Evolutionary conservation across 2,329 filamentous ascomycete species (phyloP).

Genomic region (Alternaria rosae): DNA sequence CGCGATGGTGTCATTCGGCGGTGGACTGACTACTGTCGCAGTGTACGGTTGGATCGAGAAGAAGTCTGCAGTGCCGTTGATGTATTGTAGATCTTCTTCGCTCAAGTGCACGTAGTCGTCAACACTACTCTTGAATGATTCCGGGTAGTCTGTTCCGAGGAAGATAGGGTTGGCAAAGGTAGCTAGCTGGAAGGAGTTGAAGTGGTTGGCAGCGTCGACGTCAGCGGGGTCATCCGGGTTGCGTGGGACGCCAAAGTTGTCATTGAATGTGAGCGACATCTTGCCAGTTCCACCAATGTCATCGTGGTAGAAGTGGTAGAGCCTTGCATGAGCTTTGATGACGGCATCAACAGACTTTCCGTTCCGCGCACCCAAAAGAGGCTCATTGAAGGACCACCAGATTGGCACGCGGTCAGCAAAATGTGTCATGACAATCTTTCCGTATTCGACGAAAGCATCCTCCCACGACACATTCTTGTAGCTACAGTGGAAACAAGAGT

Average conservation of each 20-base stretch:
- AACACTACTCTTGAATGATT: conserved; percentile 51
- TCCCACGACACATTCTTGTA: conserved; percentile 56
- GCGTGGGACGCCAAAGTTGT: conserved; percentile 49
- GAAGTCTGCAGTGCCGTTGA: conserved; percentile 60
- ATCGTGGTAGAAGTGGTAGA: conserved; percentile 63
- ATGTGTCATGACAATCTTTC: conserved; percentile 60
- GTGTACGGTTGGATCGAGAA: conserved; percentile 67
- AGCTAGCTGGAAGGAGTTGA: conserved; percentile 52
- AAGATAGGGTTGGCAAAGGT: conserved; percentile 63
- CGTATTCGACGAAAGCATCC: conserved; percentile 63
- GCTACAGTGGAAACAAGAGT: conserved; percentile 48
- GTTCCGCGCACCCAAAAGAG: conserved; percentile 53
- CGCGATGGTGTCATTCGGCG: conserved; percentile 53
- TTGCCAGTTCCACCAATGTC: conserved; percentile 60
- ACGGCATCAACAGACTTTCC: conserved; percentile 49
- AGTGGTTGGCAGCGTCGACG: conserved; percentile 56
- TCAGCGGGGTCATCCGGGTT: conserved; percentile 51
- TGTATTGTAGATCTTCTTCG: conserved; percentile 53
- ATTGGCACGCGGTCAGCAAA: conserved; percentile 61
- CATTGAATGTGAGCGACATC: conserved; percentile 60
- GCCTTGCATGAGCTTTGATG: conserved; percentile 57
- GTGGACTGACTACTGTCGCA: conserved; percentile 61
- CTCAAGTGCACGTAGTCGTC: conserved; percentile 56
- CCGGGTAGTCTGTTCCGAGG: conserved; percentile 60
- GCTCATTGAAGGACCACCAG: conserved; percentile 65